Conservation (phyloP, 805 yeast genomes). For the Hermanozyma aechmeae region DNA sequence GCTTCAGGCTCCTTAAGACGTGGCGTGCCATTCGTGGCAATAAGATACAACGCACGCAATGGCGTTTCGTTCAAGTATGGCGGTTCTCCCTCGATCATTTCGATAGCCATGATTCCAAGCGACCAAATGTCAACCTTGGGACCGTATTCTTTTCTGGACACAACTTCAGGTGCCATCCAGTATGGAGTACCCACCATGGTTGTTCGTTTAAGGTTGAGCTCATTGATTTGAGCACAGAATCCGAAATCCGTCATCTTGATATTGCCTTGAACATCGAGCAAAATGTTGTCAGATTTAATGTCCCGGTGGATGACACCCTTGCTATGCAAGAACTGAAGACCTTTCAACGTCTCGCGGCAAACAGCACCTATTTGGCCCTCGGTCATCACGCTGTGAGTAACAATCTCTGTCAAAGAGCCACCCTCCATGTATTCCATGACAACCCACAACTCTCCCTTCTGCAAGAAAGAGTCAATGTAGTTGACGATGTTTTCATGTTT, state of each 20-base stretch:
- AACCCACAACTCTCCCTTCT: conserved; percentile 85
- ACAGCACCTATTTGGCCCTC: conserved; percentile 95
- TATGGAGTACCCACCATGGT: conserved; percentile 99
- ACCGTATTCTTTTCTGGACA: conserved; percentile 88
- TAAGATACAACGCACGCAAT: conserved; percentile 81
- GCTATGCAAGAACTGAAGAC: conserved; percentile 78
- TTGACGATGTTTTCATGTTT: conserved; percentile 12
- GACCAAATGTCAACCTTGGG: conserved; percentile 98
- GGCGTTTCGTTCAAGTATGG: conserved; percentile 97
- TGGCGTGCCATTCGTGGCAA: conserved; percentile 97
- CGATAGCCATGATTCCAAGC: conserved; percentile 94
- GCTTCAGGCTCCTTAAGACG: conserved; percentile 81
- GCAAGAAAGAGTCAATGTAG: conserved; percentile 21
- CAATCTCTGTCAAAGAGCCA: conserved; percentile 92
- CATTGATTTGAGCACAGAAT: conserved; percentile 82
- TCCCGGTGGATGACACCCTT: conserved; percentile 94
- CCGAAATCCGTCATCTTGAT: conserved; percentile 94
- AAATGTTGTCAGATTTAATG: conserved; percentile 88
- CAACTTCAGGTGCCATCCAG: conserved; percentile 99
- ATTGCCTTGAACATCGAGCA: conserved; percentile 75
- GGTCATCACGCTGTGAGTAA: conserved; percentile 79
- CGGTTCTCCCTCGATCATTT: conserved; percentile 98
- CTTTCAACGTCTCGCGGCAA: conserved; percentile 81
- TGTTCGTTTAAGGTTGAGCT: conserved; percentile 75
- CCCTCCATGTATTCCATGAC: conserved; percentile 99